Evolutionary conservation across 306 rosid species (phyloP).

Genomic region (Arachis stenosperma): DNA sequence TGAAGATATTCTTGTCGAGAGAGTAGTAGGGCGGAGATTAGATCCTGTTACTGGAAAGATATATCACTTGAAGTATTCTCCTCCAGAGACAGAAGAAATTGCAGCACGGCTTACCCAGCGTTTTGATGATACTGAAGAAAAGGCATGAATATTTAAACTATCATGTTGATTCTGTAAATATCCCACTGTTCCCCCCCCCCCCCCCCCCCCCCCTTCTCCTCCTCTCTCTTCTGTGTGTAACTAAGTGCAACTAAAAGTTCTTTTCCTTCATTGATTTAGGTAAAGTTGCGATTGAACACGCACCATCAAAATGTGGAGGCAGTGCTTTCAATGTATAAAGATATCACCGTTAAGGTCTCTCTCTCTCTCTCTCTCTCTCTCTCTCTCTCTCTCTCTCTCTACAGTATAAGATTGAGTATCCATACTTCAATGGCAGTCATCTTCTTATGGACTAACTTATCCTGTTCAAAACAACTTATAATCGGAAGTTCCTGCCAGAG

Average conservation of each 20-base stretch:
- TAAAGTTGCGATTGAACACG: conserved; percentile 78
- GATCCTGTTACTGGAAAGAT: conserved; percentile 94
- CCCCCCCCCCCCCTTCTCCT: too few relatives aligned
- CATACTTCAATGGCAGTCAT: neutral
- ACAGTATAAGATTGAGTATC: conserved; percentile 23
- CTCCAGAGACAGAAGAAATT: conserved; percentile 82
- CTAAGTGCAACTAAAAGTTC: conserved; percentile 18
- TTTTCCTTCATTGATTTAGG: conserved; percentile 50
- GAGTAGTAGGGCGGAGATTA: conserved; percentile 90
- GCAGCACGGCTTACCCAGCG: conserved; percentile 92
- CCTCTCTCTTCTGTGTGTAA: neutral
- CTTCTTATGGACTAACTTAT: conserved; percentile 19
- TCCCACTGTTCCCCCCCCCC: neutral
- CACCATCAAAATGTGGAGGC: conserved; percentile 93
- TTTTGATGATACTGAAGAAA: conserved; percentile 92
- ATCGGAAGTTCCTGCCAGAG: neutral
- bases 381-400: conserved; percentile 3
- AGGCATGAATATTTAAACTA: conserved; percentile 50
- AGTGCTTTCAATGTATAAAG: conserved; percentile 75
- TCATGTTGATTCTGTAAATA: neutral
- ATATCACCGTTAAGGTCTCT: conserved; percentile 69
- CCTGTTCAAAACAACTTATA: neutral
- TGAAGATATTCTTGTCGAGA: conserved; percentile 84
- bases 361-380: neutral
- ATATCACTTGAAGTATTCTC: conserved; percentile 89